A percentile compares a stretch with the other conserved stretches of the same genome.
These are phyloP conservation scores for Tuber microsphaerosporum DNA, from an alignment of 495 filamentous ascomycete genomes.

Conservation along the genomic window DNA sequence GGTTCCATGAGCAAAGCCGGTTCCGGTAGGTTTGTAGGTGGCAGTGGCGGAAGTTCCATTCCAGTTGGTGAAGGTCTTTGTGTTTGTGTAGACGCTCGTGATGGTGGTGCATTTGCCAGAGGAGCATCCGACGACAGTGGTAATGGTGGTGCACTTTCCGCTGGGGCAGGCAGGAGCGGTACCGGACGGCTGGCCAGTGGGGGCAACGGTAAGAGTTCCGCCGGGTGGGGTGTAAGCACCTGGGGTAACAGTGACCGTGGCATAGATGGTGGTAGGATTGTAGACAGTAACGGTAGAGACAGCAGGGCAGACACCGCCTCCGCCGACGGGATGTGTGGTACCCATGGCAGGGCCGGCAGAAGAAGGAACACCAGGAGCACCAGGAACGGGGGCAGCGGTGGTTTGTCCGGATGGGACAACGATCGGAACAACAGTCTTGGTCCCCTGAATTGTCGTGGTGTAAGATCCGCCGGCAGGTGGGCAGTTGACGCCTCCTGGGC, in stretches of 20 bases:
- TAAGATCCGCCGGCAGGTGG: not conserved
- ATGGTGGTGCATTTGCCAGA: not conserved
- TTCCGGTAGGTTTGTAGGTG: not conserved
- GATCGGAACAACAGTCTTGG: not conserved
- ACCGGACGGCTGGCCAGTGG: not conserved
- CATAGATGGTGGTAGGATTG: not conserved
- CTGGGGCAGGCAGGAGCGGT: not conserved
- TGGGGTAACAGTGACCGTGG: slow-evolving; percentile 4
- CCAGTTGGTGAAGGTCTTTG: not conserved
- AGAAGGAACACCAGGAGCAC: slow-evolving; percentile 2
- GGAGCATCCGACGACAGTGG: not conserved
- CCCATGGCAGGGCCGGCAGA: not conserved
- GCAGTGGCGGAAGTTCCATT: not conserved
- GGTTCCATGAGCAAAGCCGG: not conserved
- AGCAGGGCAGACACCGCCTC: slow-evolving; percentile 4
- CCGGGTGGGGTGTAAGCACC: not conserved
- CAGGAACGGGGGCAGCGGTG: not conserved
- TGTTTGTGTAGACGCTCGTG: not conserved
- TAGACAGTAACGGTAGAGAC: slow-evolving; percentile 13
- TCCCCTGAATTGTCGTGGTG: not conserved
- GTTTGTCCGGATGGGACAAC: not conserved
- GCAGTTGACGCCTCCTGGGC: not conserved
- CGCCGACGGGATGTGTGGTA: not conserved
- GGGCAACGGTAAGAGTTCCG: not conserved
- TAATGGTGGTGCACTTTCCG: not conserved